Evolutionary conservation across 2,329 filamentous ascomycete species (phyloP), one percentile per base, ranked within the genome.

Genomic region (Colletotrichum sp.): DNA sequence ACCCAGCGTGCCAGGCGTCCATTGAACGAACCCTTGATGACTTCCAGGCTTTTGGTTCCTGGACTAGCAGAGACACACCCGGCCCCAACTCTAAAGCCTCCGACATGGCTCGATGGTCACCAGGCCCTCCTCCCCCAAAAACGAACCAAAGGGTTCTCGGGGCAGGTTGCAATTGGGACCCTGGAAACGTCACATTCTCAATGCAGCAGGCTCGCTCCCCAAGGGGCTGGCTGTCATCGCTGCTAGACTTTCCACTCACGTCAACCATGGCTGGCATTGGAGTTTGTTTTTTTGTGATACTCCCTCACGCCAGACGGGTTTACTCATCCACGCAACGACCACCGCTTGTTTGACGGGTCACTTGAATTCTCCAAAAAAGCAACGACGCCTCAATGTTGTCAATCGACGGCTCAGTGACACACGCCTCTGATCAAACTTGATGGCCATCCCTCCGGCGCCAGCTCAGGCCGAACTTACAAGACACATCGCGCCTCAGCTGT

Each of bases 171-270:
- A 66, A 62, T 65, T 36, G 36, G 65, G 74, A 76, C 70, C 71
- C 65, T 68, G 39, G 55, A 69, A 68, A 74, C 64, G 70, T 76
- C 74, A 68, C 71, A 65, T 76, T 69, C 39, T 32, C 70, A 69
- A 52, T 59, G 52, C 63, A 44, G 39, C 44, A 44, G 36, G 36
- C 36, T 44, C 36, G 52, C 22, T 59, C n/a, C 48, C 60, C 18
- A 60, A 32, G 32, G 62, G 62, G 26, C 30, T 32, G 48, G 22
- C n/a, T 71, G 15, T 59, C 59, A 55, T 34, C 15, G 15, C 30
- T n/a, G 48, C 52, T 28, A 55, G 22, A 39, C 26, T 70, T 22
- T 16, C 24, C 44, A 22, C 32, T 28, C 28, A 63, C 39, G 63
- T 32, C 68, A 63, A 44, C 10, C 12, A 68, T 36, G 59, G 34